phyloP scores from a whole-genome alignment of 2,329 filamentous ascomycete genomes.

The Aspergillus eucalypticola region DNA sequence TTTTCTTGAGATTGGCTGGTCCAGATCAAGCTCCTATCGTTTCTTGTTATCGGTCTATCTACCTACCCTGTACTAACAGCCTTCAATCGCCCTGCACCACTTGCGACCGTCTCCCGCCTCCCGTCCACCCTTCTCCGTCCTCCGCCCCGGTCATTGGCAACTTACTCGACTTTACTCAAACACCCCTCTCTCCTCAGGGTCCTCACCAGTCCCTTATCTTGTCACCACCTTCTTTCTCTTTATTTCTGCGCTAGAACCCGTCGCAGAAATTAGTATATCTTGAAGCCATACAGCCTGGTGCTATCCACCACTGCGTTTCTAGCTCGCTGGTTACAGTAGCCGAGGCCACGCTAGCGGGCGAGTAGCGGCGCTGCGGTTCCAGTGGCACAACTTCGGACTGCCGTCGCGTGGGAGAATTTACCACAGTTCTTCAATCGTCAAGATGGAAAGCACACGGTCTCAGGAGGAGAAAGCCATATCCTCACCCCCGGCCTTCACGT shows the following conservation, averaged over 20 bases:
- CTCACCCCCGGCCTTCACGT: conserved; percentile 18
- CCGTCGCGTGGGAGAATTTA: background rate
- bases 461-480: background rate
- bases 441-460: conserved; percentile 8
- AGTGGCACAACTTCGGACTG: background rate
- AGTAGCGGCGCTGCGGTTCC: background rate
- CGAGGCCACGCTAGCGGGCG: conserved; percentile 5
- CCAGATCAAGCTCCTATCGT: conserved; percentile 4
- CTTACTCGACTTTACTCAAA: background rate
- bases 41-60: background rate
- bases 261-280: too few relatives aligned
- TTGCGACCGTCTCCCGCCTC: background rate
- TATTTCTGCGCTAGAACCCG: background rate
- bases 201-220: background rate
- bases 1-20: conserved; percentile 8
- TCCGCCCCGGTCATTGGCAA: background rate
- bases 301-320: background rate
- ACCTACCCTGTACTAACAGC: background rate
- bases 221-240: background rate
- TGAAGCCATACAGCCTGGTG: background rate
- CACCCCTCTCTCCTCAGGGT: background rate
- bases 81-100: background rate
- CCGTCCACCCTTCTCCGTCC: background rate
- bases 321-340: background rate
- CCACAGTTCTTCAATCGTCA: background rate